Evolutionary conservation across 768 basidiomycete genomes (phyloP), one percentile per base, ranked within the genome.

Genomic region (Sarcomyxa edulis): DNA sequence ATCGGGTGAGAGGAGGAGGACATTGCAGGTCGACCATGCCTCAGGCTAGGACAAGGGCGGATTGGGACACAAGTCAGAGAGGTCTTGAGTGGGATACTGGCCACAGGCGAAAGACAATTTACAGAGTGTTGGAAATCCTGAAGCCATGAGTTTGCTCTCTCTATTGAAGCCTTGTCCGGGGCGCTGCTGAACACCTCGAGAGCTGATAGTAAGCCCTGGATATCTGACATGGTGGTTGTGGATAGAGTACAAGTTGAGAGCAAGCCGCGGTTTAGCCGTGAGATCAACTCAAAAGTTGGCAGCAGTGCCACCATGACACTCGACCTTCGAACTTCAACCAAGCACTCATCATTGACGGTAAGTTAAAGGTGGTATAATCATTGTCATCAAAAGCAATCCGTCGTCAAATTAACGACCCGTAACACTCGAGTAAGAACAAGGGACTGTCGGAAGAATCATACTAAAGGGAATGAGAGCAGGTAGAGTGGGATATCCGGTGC

Each of bases 81-180:
- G 70, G 71, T 62, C 70, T 60, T 62, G 74, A 70, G 65, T 60
- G 65, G 52, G 68, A 65, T 63, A 69, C 62, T 71, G 73, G 68
- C 78, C 74, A 77, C 64, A 78, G 73, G 76, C 72, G 78, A 81
- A 78, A 79, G 65, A 69, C 68, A 71, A 86, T 80, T 85, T 82
- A 97, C 95, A 71, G 91, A 94, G 72, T 97, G 94, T 70, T 99
- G 95, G 61, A 98, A 99, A 63, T 94, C 92, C 68, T 93, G 86
- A 46, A 99, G 82, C 93, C 93, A 97, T 49, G 79, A 66, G 67
- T 96, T 97, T 49, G 93, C 95, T 49, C 74, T 75, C 49, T 89
- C 86, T 48, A 96, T 73, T 12, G 89, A 81, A 11, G 63, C 61
- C 52, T 87, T 84, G 71, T 95, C 88, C 22, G 95, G 87, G 37